A percentile compares a stretch with the other conserved stretches of the same genome.
Evolutionary conservation across 2,329 filamentous ascomycete genomes (phyloP).

Genomic region (Phoma sp.): DNA sequence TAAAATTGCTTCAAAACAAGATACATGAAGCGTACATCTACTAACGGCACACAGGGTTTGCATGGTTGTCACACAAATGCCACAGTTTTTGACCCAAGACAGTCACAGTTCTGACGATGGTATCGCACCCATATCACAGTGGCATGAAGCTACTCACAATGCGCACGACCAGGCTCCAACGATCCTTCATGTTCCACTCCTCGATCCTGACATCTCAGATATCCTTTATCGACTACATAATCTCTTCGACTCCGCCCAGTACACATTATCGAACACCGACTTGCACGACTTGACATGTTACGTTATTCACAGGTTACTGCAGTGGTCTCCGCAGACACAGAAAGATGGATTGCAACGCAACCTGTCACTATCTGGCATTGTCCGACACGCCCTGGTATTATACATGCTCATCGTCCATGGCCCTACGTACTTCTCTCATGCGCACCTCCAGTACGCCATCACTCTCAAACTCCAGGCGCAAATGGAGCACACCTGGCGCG

Average conservation of each 20-base stretch:
- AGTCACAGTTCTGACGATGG: slow-evolving; percentile 57
- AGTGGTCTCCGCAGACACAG: slow-evolving; percentile 19
- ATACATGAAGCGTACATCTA: too few species aligned
- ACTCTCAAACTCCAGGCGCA: slow-evolving; percentile 17
- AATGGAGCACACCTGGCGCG: slow-evolving; percentile 13
- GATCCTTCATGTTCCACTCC: slow-evolving; percentile 28
- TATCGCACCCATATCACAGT: slow-evolving; percentile 57
- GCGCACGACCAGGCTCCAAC: slow-evolving; percentile 3
- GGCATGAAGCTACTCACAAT: slow-evolving; percentile 47
- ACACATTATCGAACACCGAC: slow-evolving; percentile 48
- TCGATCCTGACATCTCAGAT: slow-evolving; percentile 47
- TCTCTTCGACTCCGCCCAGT: slow-evolving; percentile 47
- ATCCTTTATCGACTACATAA: slow-evolving; percentile 53
- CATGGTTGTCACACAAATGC: slow-evolving; percentile 59
- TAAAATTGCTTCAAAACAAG: slow-evolving; percentile 28
- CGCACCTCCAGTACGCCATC: slow-evolving; percentile 24
- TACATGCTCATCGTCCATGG: slow-evolving; percentile 63
- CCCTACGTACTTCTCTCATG: slow-evolving; percentile 63
- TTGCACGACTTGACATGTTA: slow-evolving; percentile 64
- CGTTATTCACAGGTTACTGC: slow-evolving; percentile 58
- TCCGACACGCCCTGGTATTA: slow-evolving; percentile 56
- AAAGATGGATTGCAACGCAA: slow-evolving; percentile 22
- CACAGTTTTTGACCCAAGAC: slow-evolving; percentile 61
- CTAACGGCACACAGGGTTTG: slow-evolving; percentile 57
- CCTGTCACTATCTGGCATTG: slow-evolving; percentile 20